Percentiles rank a stretch among this genome's conserved stretches.
Conservation (phyloP, 2,329 filamentous ascomycete species). For the Cadophora sp. region DNA sequence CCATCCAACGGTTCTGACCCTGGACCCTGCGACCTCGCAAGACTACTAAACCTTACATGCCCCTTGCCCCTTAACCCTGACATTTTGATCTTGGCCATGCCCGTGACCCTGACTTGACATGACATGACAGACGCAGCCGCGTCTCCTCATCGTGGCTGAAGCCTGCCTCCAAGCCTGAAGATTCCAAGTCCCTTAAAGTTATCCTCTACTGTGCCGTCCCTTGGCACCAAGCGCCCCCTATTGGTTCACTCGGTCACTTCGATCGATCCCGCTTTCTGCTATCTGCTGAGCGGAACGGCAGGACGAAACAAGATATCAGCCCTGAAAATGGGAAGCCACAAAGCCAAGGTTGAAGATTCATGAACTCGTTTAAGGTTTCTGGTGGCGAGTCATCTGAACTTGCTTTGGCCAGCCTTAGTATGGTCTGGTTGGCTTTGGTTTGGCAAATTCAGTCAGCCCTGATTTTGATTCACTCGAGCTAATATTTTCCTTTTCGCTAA, state of each 20-base stretch:
- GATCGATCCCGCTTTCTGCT: not conserved
- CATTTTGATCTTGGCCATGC: not conserved
- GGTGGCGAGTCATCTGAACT: constrained; percentile 9
- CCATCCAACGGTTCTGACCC: not conserved
- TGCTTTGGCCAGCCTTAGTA: not conserved
- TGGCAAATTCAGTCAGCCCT: not conserved
- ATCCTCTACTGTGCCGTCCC: not conserved
- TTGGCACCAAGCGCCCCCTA: constrained; percentile 1
- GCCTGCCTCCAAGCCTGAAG: not conserved
- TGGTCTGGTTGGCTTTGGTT: not conserved
- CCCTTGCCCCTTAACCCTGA: not conserved
- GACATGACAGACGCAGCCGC: not conserved
- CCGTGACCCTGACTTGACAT: not conserved
- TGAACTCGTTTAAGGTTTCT: not conserved
- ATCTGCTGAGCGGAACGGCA: not conserved
- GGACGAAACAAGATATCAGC: not conserved
- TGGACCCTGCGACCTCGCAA: not conserved
- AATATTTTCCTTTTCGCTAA: not conserved
- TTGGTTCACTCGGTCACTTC: not conserved
- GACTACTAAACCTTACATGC: not conserved
- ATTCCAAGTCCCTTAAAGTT: not conserved
- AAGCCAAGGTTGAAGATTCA: not conserved
- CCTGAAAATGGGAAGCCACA: not conserved
- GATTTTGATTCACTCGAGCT: not conserved
- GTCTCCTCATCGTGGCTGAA: not conserved